Evolutionary conservation across 1,284 basidiomycete genomes (phyloP).

Genomic region (Hypsizygus ulmarius): DNA sequence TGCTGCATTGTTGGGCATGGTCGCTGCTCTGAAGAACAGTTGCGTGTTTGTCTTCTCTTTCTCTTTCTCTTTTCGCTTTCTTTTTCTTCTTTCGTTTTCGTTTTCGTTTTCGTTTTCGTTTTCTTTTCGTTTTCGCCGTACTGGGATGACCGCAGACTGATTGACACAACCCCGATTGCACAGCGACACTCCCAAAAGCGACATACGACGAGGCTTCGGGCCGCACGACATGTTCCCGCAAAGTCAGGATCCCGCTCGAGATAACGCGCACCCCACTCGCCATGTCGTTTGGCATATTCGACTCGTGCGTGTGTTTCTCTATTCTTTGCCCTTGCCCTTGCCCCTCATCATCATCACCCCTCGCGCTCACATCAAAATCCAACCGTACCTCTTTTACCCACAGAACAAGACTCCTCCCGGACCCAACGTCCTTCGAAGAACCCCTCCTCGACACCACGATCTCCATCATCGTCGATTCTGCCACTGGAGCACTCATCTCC

Average conservation of each 20-base stretch:
- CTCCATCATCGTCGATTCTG: slow-evolving; percentile 62
- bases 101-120: no score
- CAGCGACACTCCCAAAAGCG: slow-evolving; percentile 76
- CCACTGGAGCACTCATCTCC: slow-evolving; percentile 46
- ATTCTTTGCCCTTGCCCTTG: slow-evolving; percentile 1
- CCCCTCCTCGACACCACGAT: slow-evolving; percentile 74
- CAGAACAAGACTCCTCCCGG: slow-evolving; percentile 71
- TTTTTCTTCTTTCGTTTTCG: background rate
- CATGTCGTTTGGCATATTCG: slow-evolving; percentile 81
- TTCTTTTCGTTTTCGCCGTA: no score
- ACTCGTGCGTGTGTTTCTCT: slow-evolving; percentile 56
- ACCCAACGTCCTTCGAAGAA: slow-evolving; percentile 90
- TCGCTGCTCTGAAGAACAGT: slow-evolving; percentile 86
- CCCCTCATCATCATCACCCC: background rate
- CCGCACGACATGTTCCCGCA: slow-evolving; percentile 65
- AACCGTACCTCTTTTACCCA: background rate
- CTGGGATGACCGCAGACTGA: no score
- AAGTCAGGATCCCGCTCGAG: slow-evolving; percentile 45
- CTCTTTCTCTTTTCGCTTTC: background rate
- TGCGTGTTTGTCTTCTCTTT: slow-evolving; percentile 27
- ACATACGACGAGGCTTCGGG: slow-evolving; percentile 69
- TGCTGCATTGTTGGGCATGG: slow-evolving; percentile 83
- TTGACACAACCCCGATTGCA: background rate
- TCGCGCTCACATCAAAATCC: background rate
- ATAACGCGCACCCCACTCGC: slow-evolving; percentile 54